A percentile compares a stretch with the other conserved stretches of the same genome.
phyloP scores from a whole-genome alignment of 2,329 filamentous ascomycete genomes.

The Fusarium floridanum region DNA sequence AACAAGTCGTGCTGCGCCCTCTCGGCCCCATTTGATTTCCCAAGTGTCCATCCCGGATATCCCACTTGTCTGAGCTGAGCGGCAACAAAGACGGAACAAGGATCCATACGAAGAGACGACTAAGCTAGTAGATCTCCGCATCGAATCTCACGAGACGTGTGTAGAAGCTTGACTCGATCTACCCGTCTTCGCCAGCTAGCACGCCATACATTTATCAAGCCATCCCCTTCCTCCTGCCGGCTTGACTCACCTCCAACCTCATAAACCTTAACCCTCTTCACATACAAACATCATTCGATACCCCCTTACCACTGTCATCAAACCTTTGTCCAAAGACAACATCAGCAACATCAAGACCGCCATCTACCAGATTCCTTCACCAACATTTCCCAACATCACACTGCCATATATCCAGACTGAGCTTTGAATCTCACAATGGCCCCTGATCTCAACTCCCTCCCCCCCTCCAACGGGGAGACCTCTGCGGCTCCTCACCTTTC shows the following conservation, averaged over 20 bases:
- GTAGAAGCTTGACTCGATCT: slow-evolving; percentile 22
- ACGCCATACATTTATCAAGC: slow-evolving; percentile 20
- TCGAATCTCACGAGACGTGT: slow-evolving; percentile 31
- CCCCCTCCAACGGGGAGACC: slow-evolving; percentile 60
- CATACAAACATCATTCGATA: slow-evolving; percentile 10
- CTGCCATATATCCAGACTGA: background rate
- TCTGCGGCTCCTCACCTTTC: slow-evolving; percentile 36
- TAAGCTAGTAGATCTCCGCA: slow-evolving; percentile 29
- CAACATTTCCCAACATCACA: background rate
- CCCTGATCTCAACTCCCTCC: slow-evolving; percentile 80
- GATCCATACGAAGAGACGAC: slow-evolving; percentile 21
- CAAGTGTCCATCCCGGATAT: slow-evolving; percentile 23
- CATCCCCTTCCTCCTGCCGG: slow-evolving; percentile 9
- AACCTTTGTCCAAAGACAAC: background rate
- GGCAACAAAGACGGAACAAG: slow-evolving; percentile 22
- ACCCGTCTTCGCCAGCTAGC: background rate
- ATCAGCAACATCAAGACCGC: background rate
- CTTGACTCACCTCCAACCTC: background rate
- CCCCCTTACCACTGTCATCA: background rate
- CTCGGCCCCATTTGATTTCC: slow-evolving; percentile 7
- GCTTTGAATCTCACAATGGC: slow-evolving; percentile 64
- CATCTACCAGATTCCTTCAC: background rate
- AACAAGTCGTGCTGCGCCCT: slow-evolving; percentile 17
- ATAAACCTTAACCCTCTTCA: background rate
- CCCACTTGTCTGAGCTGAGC: slow-evolving; percentile 4